phyloP scores from a whole-genome alignment of 148 eudicot genomes.

The Chenopodium album region DNA sequence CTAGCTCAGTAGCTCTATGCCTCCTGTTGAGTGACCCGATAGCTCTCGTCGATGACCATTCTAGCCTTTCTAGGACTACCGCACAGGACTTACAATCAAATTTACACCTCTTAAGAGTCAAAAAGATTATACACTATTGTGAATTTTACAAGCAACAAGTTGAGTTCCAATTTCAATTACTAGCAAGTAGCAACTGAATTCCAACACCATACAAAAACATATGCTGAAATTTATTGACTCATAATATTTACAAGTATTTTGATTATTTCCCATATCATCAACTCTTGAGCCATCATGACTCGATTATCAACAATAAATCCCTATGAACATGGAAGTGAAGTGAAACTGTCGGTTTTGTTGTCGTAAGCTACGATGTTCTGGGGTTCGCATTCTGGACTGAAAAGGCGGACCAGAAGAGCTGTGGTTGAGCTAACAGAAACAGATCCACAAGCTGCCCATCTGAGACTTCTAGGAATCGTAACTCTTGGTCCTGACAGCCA shows the following conservation, averaged over 20 bases:
- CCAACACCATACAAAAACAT: not conserved
- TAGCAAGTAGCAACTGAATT: not conserved
- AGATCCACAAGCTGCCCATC: slow-evolving; percentile 95
- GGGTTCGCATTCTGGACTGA: slow-evolving; percentile 96
- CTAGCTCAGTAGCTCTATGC: too few species aligned
- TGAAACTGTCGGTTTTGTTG: not conserved
- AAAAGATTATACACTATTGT: too few species aligned
- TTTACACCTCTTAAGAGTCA: not conserved
- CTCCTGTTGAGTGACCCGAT: too few species aligned
- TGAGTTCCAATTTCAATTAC: too few species aligned
- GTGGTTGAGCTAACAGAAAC: slow-evolving; percentile 57
- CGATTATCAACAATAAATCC: not conserved
- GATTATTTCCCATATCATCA: not conserved
- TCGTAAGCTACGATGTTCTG: slow-evolving; percentile 86
- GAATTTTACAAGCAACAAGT: too few species aligned
- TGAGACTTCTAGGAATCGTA: slow-evolving; percentile 73
- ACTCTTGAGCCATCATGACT: not conserved
- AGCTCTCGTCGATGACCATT: too few species aligned
- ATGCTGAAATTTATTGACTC: not conserved
- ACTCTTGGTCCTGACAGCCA: slow-evolving; percentile 72
- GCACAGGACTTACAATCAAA: too few species aligned
- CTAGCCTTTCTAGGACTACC: too few species aligned
- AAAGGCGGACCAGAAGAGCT: slow-evolving; percentile 74
- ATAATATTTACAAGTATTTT: not conserved
- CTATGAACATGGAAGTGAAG: not conserved